Percentiles rank a stretch among this genome's conserved stretches.
Evolutionary conservation across 148 eudicot species (phyloP).

Genomic region (Mesembryanthemum crystallinum): DNA sequence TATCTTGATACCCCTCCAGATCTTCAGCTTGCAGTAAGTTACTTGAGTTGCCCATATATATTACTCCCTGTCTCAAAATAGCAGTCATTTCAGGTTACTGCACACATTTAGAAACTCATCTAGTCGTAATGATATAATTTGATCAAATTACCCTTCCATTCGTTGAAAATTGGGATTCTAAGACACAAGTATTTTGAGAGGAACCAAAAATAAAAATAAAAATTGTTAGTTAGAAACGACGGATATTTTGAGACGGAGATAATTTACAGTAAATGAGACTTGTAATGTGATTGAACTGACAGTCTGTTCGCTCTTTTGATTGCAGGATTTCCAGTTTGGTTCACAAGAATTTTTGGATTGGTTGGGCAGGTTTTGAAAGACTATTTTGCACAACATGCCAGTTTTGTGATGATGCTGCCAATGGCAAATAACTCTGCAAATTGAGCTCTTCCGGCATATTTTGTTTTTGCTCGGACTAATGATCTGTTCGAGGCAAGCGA

Average conservation of each 20-base stretch:
- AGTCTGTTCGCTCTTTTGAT: neutral
- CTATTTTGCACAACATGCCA: slow-evolving; percentile 6
- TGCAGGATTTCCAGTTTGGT: slow-evolving; percentile 65
- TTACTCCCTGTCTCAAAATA: neutral
- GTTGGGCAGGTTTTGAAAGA: slow-evolving; percentile 41
- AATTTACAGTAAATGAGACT: neutral
- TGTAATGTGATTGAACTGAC: neutral
- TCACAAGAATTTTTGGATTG: slow-evolving; percentile 72
- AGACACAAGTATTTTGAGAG: no score
- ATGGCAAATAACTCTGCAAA: neutral
- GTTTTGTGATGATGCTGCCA: slow-evolving; percentile 8
- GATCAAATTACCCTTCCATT: no score
- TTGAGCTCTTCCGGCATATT: neutral
- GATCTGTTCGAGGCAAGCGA: neutral
- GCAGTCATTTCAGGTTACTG: neutral
- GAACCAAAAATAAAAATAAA: no score
- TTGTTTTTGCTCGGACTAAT: slow-evolving; percentile 4
- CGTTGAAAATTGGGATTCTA: no score
- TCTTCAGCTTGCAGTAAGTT: slow-evolving; percentile 59
- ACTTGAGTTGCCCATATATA: neutral
- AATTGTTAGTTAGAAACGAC: no score
- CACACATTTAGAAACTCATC: neutral
- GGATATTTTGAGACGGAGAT: neutral
- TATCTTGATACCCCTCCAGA: slow-evolving; percentile 66
- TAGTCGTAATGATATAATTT: neutral